These are phyloP conservation scores for Leptosphaerulina australis DNA, from an alignment of 2,329 filamentous ascomycete species.

Conservation along the genomic window DNA sequence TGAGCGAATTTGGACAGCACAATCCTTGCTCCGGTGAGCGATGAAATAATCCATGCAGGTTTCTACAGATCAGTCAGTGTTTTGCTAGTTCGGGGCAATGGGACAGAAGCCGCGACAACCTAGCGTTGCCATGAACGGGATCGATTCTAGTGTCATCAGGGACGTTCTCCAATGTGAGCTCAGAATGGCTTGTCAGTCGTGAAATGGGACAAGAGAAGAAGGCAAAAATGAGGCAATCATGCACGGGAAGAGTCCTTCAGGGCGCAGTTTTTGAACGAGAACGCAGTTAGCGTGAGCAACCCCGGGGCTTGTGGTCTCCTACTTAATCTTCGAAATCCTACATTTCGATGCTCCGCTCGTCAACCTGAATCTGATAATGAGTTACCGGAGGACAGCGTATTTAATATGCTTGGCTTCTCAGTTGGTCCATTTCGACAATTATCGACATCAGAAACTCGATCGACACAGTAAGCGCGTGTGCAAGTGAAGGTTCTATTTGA, in stretches of 20 bases:
- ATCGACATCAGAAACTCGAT: neutral
- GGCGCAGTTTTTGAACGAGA: constrained; percentile 3
- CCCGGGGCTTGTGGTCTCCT: constrained; percentile 18
- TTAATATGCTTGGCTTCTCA: neutral
- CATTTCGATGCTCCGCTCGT: constrained; percentile 3
- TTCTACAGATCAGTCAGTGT: constrained; percentile 5
- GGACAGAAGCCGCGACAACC: constrained; percentile 18
- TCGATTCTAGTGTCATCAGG: constrained; percentile 1
- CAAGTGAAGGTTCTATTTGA: neutral
- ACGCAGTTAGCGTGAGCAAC: constrained; percentile 19
- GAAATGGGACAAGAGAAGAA: constrained; percentile 15
- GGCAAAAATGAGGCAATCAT: constrained; percentile 24
- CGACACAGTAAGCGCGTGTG: constrained; percentile 2
- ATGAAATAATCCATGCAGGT: constrained; percentile 5
- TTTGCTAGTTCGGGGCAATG: constrained; percentile 9
- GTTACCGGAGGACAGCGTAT: neutral
- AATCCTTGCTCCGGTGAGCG: constrained; percentile 30
- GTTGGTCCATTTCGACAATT: neutral
- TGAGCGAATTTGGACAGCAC: constrained; percentile 12
- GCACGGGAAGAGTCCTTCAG: constrained; percentile 23
- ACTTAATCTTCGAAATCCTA: constrained; percentile 30
- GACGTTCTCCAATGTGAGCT: constrained; percentile 23
- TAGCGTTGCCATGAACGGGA: constrained; percentile 13
- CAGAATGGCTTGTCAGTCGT: constrained; percentile 8
- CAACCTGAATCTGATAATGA: neutral